Conservation (phyloP, 2,329 filamentous ascomycete genomes). For the Talaromyces sp. region DNA sequence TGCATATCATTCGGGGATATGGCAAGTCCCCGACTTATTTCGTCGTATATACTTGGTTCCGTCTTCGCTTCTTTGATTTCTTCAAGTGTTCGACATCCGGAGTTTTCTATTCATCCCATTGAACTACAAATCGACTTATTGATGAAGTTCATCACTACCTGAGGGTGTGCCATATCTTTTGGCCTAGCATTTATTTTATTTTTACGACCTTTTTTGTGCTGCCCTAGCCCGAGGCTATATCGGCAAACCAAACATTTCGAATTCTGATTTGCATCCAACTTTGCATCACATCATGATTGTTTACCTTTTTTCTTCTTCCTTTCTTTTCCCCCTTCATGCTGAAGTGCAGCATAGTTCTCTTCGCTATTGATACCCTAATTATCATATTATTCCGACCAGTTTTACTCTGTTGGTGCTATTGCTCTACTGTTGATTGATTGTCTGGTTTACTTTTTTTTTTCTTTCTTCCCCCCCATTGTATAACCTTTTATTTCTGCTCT, state of each 20-base stretch:
- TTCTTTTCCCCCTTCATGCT: neutral
- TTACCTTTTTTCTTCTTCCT: neutral
- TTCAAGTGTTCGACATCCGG: neutral
- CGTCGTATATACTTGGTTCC: slow-evolving; percentile 1
- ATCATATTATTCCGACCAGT: neutral
- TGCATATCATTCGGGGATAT: neutral
- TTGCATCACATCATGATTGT: neutral
- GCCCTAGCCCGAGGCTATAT: neutral
- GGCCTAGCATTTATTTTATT: neutral
- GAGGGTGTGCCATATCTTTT: neutral
- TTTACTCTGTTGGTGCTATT: neutral
- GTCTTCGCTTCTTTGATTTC: slow-evolving; percentile 3
- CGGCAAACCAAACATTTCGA: neutral
- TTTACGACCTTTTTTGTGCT: neutral
- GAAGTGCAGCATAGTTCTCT: neutral
- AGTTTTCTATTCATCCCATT: neutral
- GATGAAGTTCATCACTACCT: neutral
- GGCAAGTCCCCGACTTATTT: neutral
- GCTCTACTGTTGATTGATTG: neutral
- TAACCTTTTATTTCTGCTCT: neutral
- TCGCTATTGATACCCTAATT: slow-evolving; percentile 10
- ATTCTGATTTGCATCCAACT: neutral
- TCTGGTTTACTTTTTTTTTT: neutral
- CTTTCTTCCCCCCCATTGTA: neutral
- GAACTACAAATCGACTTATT: neutral